Evolutionary conservation across 192 early-diverging fungal genomes (phyloP), one percentile per base, ranked within the genome.

Genomic region (Glomus cerebriforme): DNA sequence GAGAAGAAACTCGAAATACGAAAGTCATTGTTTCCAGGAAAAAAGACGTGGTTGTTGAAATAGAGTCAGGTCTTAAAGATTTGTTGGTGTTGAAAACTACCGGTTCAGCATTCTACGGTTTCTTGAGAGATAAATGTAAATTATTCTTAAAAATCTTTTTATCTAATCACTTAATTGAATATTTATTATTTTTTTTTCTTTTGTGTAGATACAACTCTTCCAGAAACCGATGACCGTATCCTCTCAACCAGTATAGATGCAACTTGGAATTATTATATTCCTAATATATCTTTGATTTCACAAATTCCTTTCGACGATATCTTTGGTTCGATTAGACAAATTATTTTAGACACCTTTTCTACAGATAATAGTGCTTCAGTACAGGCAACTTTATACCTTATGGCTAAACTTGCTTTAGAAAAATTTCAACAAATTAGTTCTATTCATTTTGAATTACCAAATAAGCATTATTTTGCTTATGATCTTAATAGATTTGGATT

Each of bases 71-170:
- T 12, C 86, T 95, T 71, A 85, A 85, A 68, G 90, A 91, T 31
- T 81, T 95, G n/a, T 82, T 92, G 67, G 92, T 95, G 37, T 88
- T 95, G 69, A 95, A 95, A 87, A 93, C 94, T 59, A 95, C 94
- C 32, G 92, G 92, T 68, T 95, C 94, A 22, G 85, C 92, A 71
- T 95, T 95, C 82, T 85, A 87, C 58, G 87, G 90, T 49, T 95
- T 92, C 82, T 87, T 90, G 80, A 86, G 86, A 73, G 92, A 93
- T 75, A 87, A 93, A 79, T 90, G 75, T 77, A 58, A 77, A 29
- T 32, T 12, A 59, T 31, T 59, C 17, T 7, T 35, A 24, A 24
- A 1, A 39, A 9, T 76, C 8, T 15, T 6, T 29, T 1, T 12
- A 26, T 45, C 7, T 63, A 63, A 12, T 22, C n/a, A 4, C 7